Conservation (phyloP, 2,329 filamentous ascomycete genomes). For the Verticillium dahliae region DNA sequence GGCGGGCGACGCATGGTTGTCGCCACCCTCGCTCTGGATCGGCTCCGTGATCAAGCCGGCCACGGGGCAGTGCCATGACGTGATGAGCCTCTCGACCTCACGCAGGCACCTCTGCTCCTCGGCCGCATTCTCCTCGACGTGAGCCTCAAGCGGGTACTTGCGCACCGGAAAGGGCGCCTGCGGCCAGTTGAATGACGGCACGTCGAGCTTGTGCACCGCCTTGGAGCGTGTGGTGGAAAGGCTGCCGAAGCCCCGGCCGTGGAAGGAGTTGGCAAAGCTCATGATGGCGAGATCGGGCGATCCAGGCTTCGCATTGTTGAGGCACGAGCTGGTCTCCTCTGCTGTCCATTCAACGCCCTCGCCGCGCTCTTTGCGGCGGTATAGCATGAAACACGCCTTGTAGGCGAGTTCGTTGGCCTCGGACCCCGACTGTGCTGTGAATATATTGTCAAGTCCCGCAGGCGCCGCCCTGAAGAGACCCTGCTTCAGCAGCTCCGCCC, state of each 20-base stretch:
- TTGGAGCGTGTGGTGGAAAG: conserved; percentile 76
- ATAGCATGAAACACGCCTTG: conserved; percentile 83
- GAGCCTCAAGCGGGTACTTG: conserved; percentile 69
- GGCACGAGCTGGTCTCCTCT: conserved; percentile 60
- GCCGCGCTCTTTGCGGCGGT: conserved; percentile 64
- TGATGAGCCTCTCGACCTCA: conserved; percentile 67
- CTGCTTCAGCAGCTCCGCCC: conserved; percentile 63
- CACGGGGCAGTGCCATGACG: conserved; percentile 59
- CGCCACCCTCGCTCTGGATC: conserved; percentile 76
- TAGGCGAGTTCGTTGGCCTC: conserved; percentile 82
- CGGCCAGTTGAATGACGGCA: conserved; percentile 84
- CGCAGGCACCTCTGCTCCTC: conserved; percentile 69
- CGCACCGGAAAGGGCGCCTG: conserved; percentile 73
- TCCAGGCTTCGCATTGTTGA: conserved; percentile 68
- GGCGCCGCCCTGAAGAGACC: conserved; percentile 69
- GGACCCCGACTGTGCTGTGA: conserved; percentile 72
- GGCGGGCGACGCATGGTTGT: conserved; percentile 72
- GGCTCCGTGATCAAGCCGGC: conserved; percentile 73
- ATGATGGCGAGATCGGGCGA: conserved; percentile 70
- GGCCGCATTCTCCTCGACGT: conserved; percentile 60
- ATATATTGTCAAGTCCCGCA: conserved; percentile 70
- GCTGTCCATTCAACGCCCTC: conserved; percentile 62
- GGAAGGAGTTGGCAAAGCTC: conserved; percentile 72
- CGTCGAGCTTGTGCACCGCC: conserved; percentile 80
- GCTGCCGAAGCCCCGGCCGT: conserved; percentile 73